Base-by-base conservation (phyloP, 106 monocot species). In the Dioscorea alata region DNA sequence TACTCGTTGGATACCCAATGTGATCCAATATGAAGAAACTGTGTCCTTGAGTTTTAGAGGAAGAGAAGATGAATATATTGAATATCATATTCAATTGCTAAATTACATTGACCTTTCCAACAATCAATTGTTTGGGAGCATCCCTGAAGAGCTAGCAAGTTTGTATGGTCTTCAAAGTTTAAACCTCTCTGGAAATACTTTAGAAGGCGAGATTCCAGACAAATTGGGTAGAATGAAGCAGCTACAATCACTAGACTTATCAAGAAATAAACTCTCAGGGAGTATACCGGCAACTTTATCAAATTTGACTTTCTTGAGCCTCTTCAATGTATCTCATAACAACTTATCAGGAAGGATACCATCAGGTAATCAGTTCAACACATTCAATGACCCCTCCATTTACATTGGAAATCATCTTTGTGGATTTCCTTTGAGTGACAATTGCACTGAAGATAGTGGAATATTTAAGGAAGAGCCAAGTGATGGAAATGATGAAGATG, bases 251-350 rank as follows among this genome's bases (percentile, higher is more conserved):
- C 64, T 79, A 9, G 79, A 79, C 28, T 52, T 83, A 1, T 79
- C 75, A 4, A 50, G 49, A 5, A 82, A 82, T 50, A 22, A 59
- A 0, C 50, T 82, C 21, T 57, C 68, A 0, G 82, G 77, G 19
- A 49, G 12, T 18, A 78, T 83, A 50, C 78, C 83, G 25, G 13
- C 21, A 4, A 57, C 8, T 68, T 63, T 77, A 17, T 64, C 65
- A 0, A 2, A 9, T 16, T 51, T 82, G 57, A 23, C 58, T 18
- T 68, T 8, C 10, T 73, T 82, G 16, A 66, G 28, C 48, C 1
- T 68, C 67, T 61, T 77, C 28, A 78, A 82, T 60, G 3, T 82
- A 32, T 82, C 73, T 2, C 66, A 70, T 20, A 78, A 78, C n/a
- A n/a, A n/a, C n/a, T n/a, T n/a, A n/a, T n/a, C n/a, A n/a, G n/a